Percentiles rank a stretch among this genome's conserved stretches.
phyloP scores from a whole-genome alignment of 257 asterid genomes.

The Vinca minor region DNA sequence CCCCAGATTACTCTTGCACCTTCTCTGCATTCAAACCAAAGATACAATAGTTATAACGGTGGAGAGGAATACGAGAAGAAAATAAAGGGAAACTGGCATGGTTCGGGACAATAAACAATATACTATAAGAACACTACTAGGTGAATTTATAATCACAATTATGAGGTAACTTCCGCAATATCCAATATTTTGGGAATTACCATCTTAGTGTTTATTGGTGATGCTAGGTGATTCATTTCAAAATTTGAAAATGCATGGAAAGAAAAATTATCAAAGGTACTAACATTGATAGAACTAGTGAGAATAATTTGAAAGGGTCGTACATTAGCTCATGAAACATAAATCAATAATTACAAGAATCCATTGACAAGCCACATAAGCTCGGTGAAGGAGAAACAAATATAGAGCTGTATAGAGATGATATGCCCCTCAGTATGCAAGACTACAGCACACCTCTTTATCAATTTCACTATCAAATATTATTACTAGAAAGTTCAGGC shows the following conservation, averaged over 20 bases:
- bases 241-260: neutral
- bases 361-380: neutral
- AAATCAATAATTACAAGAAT: neutral
- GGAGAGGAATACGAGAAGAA: neutral
- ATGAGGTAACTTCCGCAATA: neutral
- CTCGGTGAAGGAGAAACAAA: neutral
- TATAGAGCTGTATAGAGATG: neutral
- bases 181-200: no score
- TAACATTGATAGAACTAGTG: neutral
- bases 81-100: neutral
- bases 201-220: neutral
- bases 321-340: neutral
- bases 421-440: neutral
- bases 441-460: neutral
- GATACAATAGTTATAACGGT: neutral
- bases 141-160: neutral
- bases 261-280: no score
- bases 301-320: neutral
- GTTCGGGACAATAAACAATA: neutral
- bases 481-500: neutral
- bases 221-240: neutral
- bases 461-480: no score
- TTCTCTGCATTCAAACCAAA: slow-evolving; percentile 56
- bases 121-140: neutral
- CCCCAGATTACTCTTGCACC: slow-evolving; percentile 94